Conservation (phyloP, 2,329 filamentous ascomycete species). For the Lachnum nothofagi region DNA sequence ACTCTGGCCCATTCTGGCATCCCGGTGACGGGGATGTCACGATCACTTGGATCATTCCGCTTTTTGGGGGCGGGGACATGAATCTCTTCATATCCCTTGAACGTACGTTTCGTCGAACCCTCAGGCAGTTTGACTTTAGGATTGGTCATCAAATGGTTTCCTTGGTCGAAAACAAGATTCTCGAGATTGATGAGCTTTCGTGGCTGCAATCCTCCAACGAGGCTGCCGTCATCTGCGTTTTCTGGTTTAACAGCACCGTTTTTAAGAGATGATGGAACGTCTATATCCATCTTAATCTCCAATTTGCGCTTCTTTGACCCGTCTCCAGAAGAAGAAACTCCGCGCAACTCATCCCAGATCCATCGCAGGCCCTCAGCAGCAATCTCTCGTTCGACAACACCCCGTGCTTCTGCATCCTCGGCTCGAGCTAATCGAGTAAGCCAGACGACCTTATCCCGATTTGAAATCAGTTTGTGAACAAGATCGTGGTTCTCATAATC, state of each 20-base stretch:
- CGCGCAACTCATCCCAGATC: constrained; percentile 83
- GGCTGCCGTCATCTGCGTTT: constrained; percentile 55
- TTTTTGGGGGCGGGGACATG: constrained; percentile 92
- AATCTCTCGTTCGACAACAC: constrained; percentile 84
- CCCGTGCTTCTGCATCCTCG: constrained; percentile 70
- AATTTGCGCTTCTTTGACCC: constrained; percentile 58
- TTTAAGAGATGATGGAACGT: constrained; percentile 59
- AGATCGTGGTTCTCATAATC: constrained; percentile 95
- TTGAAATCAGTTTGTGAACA: constrained; percentile 84
- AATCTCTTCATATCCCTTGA: constrained; percentile 98
- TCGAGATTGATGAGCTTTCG: constrained; percentile 87
- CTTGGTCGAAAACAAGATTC: constrained; percentile 94
- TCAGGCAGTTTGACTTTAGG: constrained; percentile 89
- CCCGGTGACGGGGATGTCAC: constrained; percentile 75
- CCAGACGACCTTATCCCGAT: constrained; percentile 93
- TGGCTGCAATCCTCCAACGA: constrained; percentile 80
- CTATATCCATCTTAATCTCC: constrained; percentile 95
- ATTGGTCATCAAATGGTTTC: constrained; percentile 99
- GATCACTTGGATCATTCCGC: constrained; percentile 72
- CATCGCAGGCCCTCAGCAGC: constrained; percentile 76
- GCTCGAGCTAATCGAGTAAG: constrained; percentile 80
- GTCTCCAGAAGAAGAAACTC: constrained; percentile 58
- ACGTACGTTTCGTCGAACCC: constrained; percentile 88
- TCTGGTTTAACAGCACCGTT: constrained; percentile 46
- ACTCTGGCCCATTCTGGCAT: constrained; percentile 87